phyloP scores from a whole-genome alignment of 83 land plant species.

The Picea abies region DNA sequence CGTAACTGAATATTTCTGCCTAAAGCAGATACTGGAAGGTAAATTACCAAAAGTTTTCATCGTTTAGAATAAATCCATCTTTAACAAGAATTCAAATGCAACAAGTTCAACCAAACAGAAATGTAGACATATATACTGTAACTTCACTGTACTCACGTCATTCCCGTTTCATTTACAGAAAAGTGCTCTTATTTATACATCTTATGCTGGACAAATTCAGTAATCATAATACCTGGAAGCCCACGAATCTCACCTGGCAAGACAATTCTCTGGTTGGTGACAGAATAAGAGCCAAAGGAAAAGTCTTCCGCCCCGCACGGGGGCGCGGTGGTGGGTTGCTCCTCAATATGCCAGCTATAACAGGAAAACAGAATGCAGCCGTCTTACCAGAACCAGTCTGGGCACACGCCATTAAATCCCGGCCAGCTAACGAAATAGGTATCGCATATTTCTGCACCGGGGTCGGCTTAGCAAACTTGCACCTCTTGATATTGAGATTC shows the following conservation, averaged over 20 bases:
- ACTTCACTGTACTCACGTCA: too few species aligned
- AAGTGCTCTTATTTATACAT: too few species aligned
- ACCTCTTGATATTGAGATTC: constrained; percentile 76
- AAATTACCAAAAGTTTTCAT: too few species aligned
- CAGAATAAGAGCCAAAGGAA: constrained; percentile 47
- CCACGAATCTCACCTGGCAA: not conserved
- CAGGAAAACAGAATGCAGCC: constrained; percentile 98
- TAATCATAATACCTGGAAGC: too few species aligned
- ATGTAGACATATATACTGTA: too few species aligned
- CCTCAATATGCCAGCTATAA: constrained; percentile 84
- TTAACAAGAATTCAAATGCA: too few species aligned
- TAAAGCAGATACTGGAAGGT: too few species aligned
- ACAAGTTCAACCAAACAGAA: too few species aligned
- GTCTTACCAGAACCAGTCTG: constrained; percentile 99
- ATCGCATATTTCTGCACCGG: constrained; percentile 97
- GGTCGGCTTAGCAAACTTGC: constrained; percentile 92
- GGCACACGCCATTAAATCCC: constrained; percentile 99
- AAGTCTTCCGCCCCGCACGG: constrained; percentile 38
- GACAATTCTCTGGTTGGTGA: constrained; percentile 61
- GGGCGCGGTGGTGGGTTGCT: constrained; percentile 39
- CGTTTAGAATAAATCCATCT: too few species aligned
- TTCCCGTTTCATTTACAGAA: too few species aligned
- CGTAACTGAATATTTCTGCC: too few species aligned
- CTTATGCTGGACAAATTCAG: too few species aligned
- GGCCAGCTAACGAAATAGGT: constrained; percentile 84